These are phyloP conservation scores for Pisolithus orientalis DNA, from an alignment of 768 basidiomycete genomes.

Conservation along the genomic window DNA sequence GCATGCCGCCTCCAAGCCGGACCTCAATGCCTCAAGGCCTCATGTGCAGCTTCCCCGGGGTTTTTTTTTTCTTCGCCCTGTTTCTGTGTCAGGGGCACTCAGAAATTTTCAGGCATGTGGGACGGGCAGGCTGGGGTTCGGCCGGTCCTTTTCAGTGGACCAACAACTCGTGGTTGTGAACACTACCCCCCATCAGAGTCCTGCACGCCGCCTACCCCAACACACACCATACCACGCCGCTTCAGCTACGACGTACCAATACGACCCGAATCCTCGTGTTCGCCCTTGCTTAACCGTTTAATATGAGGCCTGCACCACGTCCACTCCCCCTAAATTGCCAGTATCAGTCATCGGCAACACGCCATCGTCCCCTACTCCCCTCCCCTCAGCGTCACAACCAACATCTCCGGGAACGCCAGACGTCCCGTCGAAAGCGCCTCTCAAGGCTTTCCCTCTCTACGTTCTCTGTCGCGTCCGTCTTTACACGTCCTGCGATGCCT, in stretches of 20 bases:
- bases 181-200: conserved; percentile 10
- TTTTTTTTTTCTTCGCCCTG: conserved; percentile 4
- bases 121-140: conserved; percentile 15
- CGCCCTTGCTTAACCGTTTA: conserved; percentile 16
- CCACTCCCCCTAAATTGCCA: conserved; percentile 19
- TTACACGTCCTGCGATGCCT: conserved; percentile 48
- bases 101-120: conserved; percentile 11
- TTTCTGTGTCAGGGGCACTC: conserved; percentile 6
- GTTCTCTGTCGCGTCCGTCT: conserved; percentile 24
- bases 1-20: too few species aligned
- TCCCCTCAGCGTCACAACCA: conserved; percentile 15
- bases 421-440: conserved; percentile 27
- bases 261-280: conserved; percentile 26
- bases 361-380: conserved; percentile 9
- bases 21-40: too few species aligned
- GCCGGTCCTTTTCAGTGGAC: conserved; percentile 21
- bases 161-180: conserved; percentile 18
- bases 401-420: conserved; percentile 20
- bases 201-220: conserved; percentile 5
- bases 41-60: too few species aligned
- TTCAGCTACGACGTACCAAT: conserved; percentile 11
- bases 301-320: conserved; percentile 21
- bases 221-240: conserved; percentile 27
- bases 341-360: conserved; percentile 14
- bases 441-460: conserved; percentile 12